Base-by-base conservation (phyloP, 108 stramenopile species). In the Seminavis robusta region DNA sequence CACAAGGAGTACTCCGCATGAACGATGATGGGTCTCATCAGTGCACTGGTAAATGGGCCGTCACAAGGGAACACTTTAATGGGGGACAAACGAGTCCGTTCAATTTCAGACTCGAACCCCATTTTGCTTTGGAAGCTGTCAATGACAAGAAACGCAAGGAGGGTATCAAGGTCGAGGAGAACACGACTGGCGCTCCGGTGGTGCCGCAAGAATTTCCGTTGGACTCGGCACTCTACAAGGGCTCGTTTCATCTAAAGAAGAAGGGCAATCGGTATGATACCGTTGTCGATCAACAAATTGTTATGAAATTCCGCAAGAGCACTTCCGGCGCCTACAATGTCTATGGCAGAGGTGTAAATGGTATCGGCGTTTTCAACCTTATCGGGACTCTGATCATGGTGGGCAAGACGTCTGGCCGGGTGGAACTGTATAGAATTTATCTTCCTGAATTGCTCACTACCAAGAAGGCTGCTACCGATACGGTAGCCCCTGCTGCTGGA, bases 11-110 rank as follows among this genome's bases (percentile, higher is more conserved):
- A 51, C 47, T 92, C 1, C 73, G 86, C 57, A 50, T 92, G 11
- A 79, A 80, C 47, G 70, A 76, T 1, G 85, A 92, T 52, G 91
- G 85, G 6, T 64, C 83, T 6, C 80, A 84, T 41, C 69, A 70
- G 23, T 89, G 91, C 54, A 42, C 65, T 47, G 91, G 91, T 45
- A 79, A 74, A 55, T 88, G 91, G 85, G 83, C 91, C n/a, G 56
- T 84, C 29, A 79, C 85, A 10, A 58, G 75, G 30, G 83, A 84
- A 21, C 83, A 86, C 41, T 86, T 82, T 47, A 82, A 71, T 43
- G 37, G 19, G 4, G 83, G 81, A 0, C 59, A 73, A 40, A 82
- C 80, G 2, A 80, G 81, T 51, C 71, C 70, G 33, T 92, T 80
- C 62, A 71, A 61, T 23, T 84, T 92, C 43, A 83, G 91, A 15